Evolutionary conservation across 805 yeast species (phyloP).

Genomic region (Candida hispaniensis): DNA sequence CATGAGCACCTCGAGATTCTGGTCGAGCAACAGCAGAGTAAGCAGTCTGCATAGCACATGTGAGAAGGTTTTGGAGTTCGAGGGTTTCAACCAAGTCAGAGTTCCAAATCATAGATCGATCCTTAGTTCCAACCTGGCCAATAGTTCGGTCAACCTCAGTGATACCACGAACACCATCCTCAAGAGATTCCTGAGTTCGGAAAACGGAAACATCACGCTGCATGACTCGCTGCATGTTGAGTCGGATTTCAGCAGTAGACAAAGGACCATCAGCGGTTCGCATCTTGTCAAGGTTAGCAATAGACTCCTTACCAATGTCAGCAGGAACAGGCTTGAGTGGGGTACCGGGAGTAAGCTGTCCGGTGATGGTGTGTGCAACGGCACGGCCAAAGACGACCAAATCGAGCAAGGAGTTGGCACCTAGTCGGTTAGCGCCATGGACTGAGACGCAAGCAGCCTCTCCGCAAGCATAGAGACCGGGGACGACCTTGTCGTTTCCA

Average conservation of each 20-base stretch:
- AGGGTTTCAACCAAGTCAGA: conserved; percentile 92
- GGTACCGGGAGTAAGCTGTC: conserved; percentile 73
- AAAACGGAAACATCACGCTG: conserved; percentile 95
- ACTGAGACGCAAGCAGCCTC: conserved; percentile 99
- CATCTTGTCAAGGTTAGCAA: conserved; percentile 78
- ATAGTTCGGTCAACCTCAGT: conserved; percentile 63
- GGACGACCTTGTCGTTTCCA: conserved; percentile 85
- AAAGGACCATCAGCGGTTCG: conserved; percentile 78
- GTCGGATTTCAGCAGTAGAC: conserved; percentile 80
- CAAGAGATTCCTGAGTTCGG: conserved; percentile 85
- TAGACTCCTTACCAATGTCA: conserved; percentile 80
- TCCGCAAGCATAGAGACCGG: conserved; percentile 95
- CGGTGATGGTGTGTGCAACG: conserved; percentile 84
- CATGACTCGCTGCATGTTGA: conserved; percentile 91
- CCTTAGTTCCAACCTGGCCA: conserved; percentile 71
- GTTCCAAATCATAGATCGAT: conserved; percentile 98
- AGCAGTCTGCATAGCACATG: conserved; percentile 96
- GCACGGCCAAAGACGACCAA: conserved; percentile 98
- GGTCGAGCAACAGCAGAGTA: conserved; percentile 85
- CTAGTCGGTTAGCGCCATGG: conserved; percentile 98
- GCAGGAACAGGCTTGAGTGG: conserved; percentile 77
- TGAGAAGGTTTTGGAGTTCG: conserved; percentile 90
- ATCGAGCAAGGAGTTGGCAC: conserved; percentile 95
- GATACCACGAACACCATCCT: conserved; percentile 79
- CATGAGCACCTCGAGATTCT: conserved; percentile 99